phyloP scores from a whole-genome alignment of 2,329 filamentous ascomycete genomes.

The Macroventuria anomochaeta region DNA sequence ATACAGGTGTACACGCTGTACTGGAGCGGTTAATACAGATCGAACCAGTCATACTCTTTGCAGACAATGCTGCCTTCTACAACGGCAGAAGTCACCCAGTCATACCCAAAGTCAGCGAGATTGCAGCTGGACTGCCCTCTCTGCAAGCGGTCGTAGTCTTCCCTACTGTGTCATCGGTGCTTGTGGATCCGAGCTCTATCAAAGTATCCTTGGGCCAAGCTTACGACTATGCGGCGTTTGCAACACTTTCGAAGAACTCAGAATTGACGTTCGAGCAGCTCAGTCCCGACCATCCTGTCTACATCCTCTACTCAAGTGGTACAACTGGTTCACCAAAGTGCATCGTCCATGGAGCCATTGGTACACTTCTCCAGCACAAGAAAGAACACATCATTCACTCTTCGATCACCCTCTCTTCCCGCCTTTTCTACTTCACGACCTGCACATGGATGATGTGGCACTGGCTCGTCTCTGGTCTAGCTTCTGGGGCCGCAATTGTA shows the following conservation, averaged over 20 bases:
- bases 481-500: slow-evolving; percentile 80
- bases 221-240: slow-evolving; percentile 47
- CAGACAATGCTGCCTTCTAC: slow-evolving; percentile 87
- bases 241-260: slow-evolving; percentile 48
- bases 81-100: slow-evolving; percentile 90
- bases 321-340: slow-evolving; percentile 90
- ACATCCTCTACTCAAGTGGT: slow-evolving; percentile 91
- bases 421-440: slow-evolving; percentile 92
- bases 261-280: slow-evolving; percentile 72
- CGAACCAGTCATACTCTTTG: slow-evolving; percentile 79
- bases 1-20: slow-evolving; percentile 90
- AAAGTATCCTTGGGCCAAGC: slow-evolving; percentile 44
- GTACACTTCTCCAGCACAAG: slow-evolving; percentile 93
- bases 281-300: slow-evolving; percentile 84
- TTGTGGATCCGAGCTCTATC: slow-evolving; percentile 50
- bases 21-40: slow-evolving; percentile 88
- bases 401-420: slow-evolving; percentile 74
- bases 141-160: slow-evolving; percentile 78
- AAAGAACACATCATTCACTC: slow-evolving; percentile 93
- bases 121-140: slow-evolving; percentile 70
- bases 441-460: slow-evolving; percentile 99
- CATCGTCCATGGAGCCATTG: slow-evolving; percentile 89
- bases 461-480: slow-evolving; percentile 87
- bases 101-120: slow-evolving; percentile 77
- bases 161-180: slow-evolving; percentile 62